Base-by-base conservation (phyloP, 2,329 filamentous ascomycete genomes). In the Neofusicoccum sp. region DNA sequence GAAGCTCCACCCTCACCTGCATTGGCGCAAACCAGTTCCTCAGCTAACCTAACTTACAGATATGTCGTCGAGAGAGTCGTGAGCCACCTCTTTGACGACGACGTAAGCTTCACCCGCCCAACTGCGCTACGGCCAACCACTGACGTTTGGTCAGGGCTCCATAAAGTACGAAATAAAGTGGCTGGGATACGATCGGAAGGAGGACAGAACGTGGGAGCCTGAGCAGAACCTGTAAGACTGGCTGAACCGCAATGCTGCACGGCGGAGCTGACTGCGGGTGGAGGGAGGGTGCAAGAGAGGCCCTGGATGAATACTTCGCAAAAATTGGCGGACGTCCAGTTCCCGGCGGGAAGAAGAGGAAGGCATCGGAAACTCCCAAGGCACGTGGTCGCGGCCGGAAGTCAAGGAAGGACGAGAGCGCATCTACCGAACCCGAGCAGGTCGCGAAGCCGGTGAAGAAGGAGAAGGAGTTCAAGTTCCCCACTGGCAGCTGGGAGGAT, bases 181-280 rank as follows among this genome's bases (percentile, higher is more conserved):
- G 91, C 86, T 91, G 67, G 91, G 91, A 3, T 95, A 89, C 66
- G 85, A 90, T 0, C 84, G 87, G 65, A 86, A 87, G 65, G 74
- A 79, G 0, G 91, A 95, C 67, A 77, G 85, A 70, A 95, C 91
- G 0, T 94, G 90, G 91, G 91, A 95, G 72, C 88, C 89, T 0
- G 88, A 91, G 69, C 85, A 87, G 9, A 93, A 93, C 68, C 78
- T 92, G 85, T 87, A 76, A 64, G 82, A 67, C 11, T 33, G 28
- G 7, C 3, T 29, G 36, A 14, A 9, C 43, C 33, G 36, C 3
- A 22, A 8, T 8, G 9, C 8, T 31, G 39, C 41, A 43, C 43
- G 49, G 61, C 64, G 56, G 4, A 9, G 33, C 44, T 60, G 71
- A 60, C n/a, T 4, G 7, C 9, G 3, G 22, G 41, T 36, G 6